Conservation (phyloP, 805 yeast genomes). For the Candida caryicola region DNA sequence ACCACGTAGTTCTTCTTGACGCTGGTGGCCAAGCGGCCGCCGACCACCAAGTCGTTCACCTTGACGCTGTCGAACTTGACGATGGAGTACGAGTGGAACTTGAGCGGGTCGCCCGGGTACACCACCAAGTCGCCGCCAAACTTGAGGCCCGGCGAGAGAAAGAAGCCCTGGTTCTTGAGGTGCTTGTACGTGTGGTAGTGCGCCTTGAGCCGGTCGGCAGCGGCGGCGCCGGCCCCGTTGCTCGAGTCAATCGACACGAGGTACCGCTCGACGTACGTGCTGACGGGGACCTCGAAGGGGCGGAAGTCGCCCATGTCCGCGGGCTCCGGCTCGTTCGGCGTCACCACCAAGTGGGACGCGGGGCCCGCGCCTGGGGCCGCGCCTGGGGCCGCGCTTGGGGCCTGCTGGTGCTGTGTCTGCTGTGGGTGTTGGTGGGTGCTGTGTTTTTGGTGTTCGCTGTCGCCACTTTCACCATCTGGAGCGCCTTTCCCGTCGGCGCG, state of each 20-base stretch:
- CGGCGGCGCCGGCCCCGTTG: background rate
- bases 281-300: constrained; percentile 1
- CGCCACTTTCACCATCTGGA: background rate
- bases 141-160: constrained; percentile 77
- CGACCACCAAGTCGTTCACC: constrained; percentile 61
- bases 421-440: too few relatives aligned
- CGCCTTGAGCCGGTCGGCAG: background rate
- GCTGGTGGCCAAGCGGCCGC: constrained; percentile 91
- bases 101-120: constrained; percentile 91
- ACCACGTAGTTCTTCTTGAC: constrained; percentile 84
- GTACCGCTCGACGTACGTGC: background rate
- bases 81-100: constrained; percentile 85
- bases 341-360: constrained; percentile 6
- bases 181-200: constrained; percentile 29
- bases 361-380: background rate
- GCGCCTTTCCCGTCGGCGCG: too few relatives aligned
- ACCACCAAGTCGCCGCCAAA: constrained; percentile 89
- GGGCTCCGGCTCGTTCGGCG: constrained; percentile 1
- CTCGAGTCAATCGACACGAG: too few relatives aligned
- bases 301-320: background rate
- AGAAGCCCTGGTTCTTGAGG: constrained; percentile 47
- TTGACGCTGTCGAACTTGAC: constrained; percentile 58
- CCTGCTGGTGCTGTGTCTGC: constrained; percentile 1
- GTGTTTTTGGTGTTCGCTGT: background rate
- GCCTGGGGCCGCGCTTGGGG: background rate